Conservation (phyloP, 306 rosid species). For the Trifolium fragiferum region DNA sequence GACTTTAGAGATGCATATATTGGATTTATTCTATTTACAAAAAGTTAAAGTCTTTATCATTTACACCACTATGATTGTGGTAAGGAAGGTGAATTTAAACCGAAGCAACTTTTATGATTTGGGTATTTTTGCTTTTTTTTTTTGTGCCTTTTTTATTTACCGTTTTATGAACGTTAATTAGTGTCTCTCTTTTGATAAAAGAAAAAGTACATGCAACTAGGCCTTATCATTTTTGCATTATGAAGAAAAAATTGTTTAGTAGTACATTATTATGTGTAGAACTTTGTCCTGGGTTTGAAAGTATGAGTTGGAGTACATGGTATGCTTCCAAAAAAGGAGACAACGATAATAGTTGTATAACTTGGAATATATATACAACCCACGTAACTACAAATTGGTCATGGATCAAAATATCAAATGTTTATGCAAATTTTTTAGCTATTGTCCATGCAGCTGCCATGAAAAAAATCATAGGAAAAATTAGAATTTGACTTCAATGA, state of each 20-base stretch:
- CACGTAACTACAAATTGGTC: slow-evolving; percentile 6
- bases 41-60: neutral
- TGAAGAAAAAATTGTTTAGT: neutral
- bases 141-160: neutral
- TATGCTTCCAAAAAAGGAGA: slow-evolving; percentile 39
- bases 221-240: slow-evolving; percentile 15
- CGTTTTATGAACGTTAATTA: slow-evolving; percentile 14
- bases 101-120: slow-evolving; percentile 21
- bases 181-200: neutral
- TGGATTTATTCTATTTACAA: neutral
- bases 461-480: too few relatives aligned
- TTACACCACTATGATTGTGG: slow-evolving; percentile 5
- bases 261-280: neutral
- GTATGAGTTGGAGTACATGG: slow-evolving; percentile 36
- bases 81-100: slow-evolving; percentile 24
- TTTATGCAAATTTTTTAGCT: neutral
- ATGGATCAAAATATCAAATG: slow-evolving; percentile 16
- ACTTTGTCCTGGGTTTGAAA: slow-evolving; percentile 4
- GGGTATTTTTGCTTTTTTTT: neutral
- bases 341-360: neutral
- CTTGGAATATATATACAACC: too few relatives aligned
- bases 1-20: neutral
- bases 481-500: too few relatives aligned
- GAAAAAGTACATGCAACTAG: neutral
- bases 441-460: neutral